Conservation (phyloP, 192 early-diverging fungal species). For the Coemansia sp. region DNA sequence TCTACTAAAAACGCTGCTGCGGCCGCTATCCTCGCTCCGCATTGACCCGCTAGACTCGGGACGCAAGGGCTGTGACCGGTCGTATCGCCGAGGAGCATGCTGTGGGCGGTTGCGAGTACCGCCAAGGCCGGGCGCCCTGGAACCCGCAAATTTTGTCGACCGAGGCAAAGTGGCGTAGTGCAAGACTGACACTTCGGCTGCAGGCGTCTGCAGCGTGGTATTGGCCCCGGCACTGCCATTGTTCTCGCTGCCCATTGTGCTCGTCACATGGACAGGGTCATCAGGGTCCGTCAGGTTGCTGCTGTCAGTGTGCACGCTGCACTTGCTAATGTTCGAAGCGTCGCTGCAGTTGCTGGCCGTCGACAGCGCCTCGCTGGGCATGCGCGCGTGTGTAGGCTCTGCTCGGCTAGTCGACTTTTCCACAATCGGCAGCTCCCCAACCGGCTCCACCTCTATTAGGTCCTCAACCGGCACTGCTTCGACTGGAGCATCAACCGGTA, state of each 20-base stretch:
- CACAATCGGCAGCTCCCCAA: not conserved
- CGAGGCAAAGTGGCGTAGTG: conserved; percentile 9
- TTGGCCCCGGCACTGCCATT: not conserved
- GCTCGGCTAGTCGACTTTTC: not conserved
- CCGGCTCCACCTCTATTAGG: not conserved
- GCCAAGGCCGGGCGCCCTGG: conserved; percentile 19
- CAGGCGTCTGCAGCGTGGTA: not conserved
- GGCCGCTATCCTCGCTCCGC: conserved; percentile 12
- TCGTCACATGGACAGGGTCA: conserved; percentile 34
- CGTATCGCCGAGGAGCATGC: conserved; percentile 30
- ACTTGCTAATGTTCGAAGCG: not conserved
- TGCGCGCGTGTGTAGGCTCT: not conserved
- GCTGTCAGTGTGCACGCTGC: not conserved
- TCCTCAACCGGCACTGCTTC: not conserved
- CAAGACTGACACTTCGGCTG: not conserved
- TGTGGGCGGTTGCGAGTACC: conserved; percentile 37
- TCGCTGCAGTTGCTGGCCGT: conserved; percentile 7
- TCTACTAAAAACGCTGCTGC: conserved; percentile 2
- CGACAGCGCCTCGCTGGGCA: conserved; percentile 3
- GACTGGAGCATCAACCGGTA: not conserved
- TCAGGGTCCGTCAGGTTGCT: conserved; percentile 15
- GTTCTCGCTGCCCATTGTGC: not conserved
- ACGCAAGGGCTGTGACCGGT: conserved; percentile 11
- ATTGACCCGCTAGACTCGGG: conserved; percentile 12
- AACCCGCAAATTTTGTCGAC: conserved; percentile 10